Evolutionary conservation across 192 early-diverging fungal genomes (phyloP), one percentile per base, ranked within the genome.

Genomic region (Hyaloraphidium curvatum): DNA sequence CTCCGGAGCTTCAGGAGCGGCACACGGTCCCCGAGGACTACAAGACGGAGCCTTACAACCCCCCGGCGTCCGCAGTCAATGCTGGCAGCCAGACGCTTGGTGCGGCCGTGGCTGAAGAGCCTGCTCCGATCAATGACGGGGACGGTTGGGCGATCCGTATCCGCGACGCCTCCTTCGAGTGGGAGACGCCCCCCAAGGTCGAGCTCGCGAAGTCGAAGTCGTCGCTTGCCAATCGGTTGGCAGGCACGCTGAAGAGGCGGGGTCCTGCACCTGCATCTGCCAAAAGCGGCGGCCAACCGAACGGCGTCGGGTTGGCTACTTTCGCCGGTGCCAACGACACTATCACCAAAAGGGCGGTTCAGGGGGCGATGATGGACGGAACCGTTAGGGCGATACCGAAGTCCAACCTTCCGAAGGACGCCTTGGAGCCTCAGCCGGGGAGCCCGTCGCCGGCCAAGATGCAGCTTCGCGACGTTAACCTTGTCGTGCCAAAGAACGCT

Each of bases 1-100:
- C 76, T 0, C 60, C 73, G 17, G 82, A 89, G 53, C 55, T 83
- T 2, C 76, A 83, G 28, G 59, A 48, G 43, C 14, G 43, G 4
- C 14, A 14, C 43, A 48, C 25, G 4, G 11, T 48, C 7, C 43
- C 43, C 4, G 43, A 5, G 43, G 5, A 5, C 43, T 48, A 48
- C 23, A n/a, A n/a, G n/a, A n/a, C n/a, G n/a, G n/a, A n/a, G n/a
- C n/a, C n/a, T n/a, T n/a, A n/a, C n/a, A n/a, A n/a, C n/a, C n/a
- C n/a, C n/a, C n/a, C n/a, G n/a, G n/a, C n/a, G n/a, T n/a, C n/a
- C n/a, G n/a, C n/a, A n/a, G n/a, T n/a, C n/a, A n/a, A n/a, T n/a
- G n/a, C n/a, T n/a, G n/a, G n/a, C n/a, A n/a, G n/a, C n/a, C n/a
- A n/a, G n/a, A n/a, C n/a, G n/a, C n/a, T n/a, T n/a, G n/a, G n/a